Evolutionary conservation across 208 protist species (phyloP), one percentile per base, ranked within the genome.

Genomic region (Trypanosoma vivax): DNA sequence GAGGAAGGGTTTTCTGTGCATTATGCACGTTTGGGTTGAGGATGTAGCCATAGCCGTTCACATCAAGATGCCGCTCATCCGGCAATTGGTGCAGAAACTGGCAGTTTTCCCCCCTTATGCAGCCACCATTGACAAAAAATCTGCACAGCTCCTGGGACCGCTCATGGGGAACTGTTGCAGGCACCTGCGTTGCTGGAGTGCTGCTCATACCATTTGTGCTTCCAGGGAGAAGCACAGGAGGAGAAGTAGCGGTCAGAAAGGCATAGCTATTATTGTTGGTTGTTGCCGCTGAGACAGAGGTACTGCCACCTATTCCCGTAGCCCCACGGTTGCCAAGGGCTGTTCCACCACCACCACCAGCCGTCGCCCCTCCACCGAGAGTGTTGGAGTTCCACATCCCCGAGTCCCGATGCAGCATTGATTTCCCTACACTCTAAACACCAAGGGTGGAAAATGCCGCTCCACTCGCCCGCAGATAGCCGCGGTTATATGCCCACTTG

Each of bases 1-100:
- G 46, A 27, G 77, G 37, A 14, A 93, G 73, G 31, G 82, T 84
- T 61, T 90, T 88, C 58, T 90, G 82, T 9, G 82, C 82, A 50
- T 93, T 93, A 49, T 93, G 86, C 9, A 90, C 86, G 38, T 90
- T 89, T 11, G 82, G 75, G 33, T 93, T 90, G 27, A 93, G 59
- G 67, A 93, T 90, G 50, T 90, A 93, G 7, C 86, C 86, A 9
- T 83, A 59, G 7, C 86, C 86, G 34, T 88, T 88, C 34, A 90
- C 82, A 41, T 93, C 86, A 24, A 93, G 60, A 61, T 93, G 82
- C 5, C 86, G 86, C 69, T 93, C 86, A 45, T 93, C 86, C 14
- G 86, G 86, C 29, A 93, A 63, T 60, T 93, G 82, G 72, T 93
- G 86, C 9, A 85, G 61, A 50, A 89, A 93, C 25, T 79, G 79